These are phyloP conservation scores for Babesia caballi DNA, from an alignment of 169 alveolate genomes.

Conservation along the genomic window DNA sequence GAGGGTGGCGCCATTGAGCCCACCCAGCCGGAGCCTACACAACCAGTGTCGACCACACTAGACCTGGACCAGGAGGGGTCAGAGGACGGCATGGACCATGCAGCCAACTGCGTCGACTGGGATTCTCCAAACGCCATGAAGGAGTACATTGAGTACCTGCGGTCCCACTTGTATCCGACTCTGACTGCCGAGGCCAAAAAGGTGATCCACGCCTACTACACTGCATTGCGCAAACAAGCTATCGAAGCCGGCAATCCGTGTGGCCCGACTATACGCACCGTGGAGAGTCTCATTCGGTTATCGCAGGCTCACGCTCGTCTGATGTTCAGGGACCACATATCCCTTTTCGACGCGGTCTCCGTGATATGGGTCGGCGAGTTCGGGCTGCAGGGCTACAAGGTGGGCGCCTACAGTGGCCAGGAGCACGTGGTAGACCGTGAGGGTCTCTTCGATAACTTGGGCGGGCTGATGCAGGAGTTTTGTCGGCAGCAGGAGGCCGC, in stretches of 20 bases:
- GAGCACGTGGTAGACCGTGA: slow-evolving; percentile 35
- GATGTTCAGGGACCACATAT: slow-evolving; percentile 73
- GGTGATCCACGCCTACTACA: slow-evolving; percentile 60
- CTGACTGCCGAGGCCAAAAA: slow-evolving; percentile 44
- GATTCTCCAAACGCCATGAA: slow-evolving; percentile 29
- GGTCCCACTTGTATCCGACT: slow-evolving; percentile 50
- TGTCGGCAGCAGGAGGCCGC: not conserved
- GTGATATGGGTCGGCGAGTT: slow-evolving; percentile 52
- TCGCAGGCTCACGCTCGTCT: slow-evolving; percentile 92
- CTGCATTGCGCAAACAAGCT: slow-evolving; percentile 30
- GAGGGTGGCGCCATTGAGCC: not conserved
- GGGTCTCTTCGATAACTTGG: slow-evolving; percentile 39
- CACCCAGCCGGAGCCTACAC: not conserved
- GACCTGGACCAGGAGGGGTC: not conserved
- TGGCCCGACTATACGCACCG: slow-evolving; percentile 86
- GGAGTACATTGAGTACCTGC: slow-evolving; percentile 60
- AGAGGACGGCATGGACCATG: too few species aligned
- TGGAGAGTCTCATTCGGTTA: slow-evolving; percentile 87
- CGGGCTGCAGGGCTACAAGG: slow-evolving; percentile 50
- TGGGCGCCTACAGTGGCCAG: slow-evolving; percentile 23
- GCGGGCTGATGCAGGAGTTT: not conserved
- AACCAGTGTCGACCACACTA: too few species aligned
- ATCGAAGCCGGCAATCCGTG: slow-evolving; percentile 57
- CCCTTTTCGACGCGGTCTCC: slow-evolving; percentile 75
- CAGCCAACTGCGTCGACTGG: slow-evolving; percentile 48